These are phyloP conservation scores for Notholithocarpus densiflorus DNA, from an alignment of 306 rosid genomes.

Conservation along the genomic window DNA sequence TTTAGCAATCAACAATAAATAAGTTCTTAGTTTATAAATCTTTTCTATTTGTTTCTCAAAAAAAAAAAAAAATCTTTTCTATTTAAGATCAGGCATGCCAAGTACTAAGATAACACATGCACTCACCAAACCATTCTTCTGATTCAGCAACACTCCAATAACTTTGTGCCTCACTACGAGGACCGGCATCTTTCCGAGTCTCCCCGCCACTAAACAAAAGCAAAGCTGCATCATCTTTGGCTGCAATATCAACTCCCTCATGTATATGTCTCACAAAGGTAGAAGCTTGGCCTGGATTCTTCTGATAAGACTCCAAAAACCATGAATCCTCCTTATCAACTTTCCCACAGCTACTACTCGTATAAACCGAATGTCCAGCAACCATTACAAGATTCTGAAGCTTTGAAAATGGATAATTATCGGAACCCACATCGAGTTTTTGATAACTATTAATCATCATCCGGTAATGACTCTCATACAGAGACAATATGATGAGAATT, in stretches of 20 bases:
- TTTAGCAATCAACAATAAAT: neutral
- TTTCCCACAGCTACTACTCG: slow-evolving; percentile 72
- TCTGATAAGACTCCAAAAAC: slow-evolving; percentile 93
- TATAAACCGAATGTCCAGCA: slow-evolving; percentile 90
- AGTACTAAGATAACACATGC: slow-evolving; percentile 6
- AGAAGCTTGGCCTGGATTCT: slow-evolving; percentile 82
- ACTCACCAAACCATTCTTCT: slow-evolving; percentile 88
- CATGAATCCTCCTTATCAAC: slow-evolving; percentile 87
- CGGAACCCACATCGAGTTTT: slow-evolving; percentile 24
- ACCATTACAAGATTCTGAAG: slow-evolving; percentile 86
- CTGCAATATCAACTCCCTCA: slow-evolving; percentile 56
- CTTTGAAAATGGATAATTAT: slow-evolving; percentile 53
- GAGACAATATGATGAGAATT: slow-evolving; percentile 47
- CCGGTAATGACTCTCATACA: slow-evolving; percentile 39
- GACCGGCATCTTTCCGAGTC: slow-evolving; percentile 85
- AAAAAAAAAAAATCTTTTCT: neutral
- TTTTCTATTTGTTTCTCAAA: too few species aligned
- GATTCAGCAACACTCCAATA: slow-evolving; percentile 90
- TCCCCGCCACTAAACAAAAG: slow-evolving; percentile 96
- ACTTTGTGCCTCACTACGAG: slow-evolving; percentile 96
- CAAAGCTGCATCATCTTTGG: slow-evolving; percentile 58
- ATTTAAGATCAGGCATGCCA: neutral
- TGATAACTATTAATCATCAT: slow-evolving; percentile 16
- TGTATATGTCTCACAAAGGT: slow-evolving; percentile 72
- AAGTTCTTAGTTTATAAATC: neutral